A percentile compares a stretch with the other conserved stretches of the same genome.
Conservation (phyloP, 768 basidiomycete species). For the Boletus reticuloceps region DNA sequence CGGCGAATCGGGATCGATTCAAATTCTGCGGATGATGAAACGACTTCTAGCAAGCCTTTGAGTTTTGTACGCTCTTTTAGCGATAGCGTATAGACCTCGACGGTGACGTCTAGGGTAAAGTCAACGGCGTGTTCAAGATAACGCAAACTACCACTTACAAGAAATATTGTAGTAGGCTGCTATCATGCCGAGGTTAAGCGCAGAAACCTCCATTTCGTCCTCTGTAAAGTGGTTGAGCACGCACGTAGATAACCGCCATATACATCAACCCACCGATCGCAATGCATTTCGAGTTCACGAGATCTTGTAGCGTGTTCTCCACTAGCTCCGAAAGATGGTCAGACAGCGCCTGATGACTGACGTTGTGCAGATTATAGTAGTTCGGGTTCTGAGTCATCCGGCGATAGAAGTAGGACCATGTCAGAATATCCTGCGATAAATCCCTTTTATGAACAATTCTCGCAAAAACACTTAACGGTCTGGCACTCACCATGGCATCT, state of each 20-base stretch:
- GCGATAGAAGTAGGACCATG: constrained; percentile 98
- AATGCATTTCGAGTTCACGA: constrained; percentile 95
- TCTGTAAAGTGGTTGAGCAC: constrained; percentile 35
- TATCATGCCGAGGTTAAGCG: constrained; percentile 97
- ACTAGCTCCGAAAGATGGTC: constrained; percentile 96
- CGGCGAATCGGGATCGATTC: constrained; percentile 93
- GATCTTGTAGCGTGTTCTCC: constrained; percentile 86
- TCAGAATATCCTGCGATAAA: constrained; percentile 76
- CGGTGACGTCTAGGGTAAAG: constrained; percentile 71
- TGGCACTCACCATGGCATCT: constrained; percentile 74
- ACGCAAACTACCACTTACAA: constrained; percentile 45
- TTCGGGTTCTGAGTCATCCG: constrained; percentile 98
- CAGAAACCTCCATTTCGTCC: constrained; percentile 90
- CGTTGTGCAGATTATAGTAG: constrained; percentile 92
- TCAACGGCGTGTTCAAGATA: not conserved
- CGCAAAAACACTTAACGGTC: not conserved
- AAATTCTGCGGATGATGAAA: constrained; percentile 96
- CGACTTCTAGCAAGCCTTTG: constrained; percentile 94
- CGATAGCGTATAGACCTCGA: constrained; percentile 95
- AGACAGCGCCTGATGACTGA: constrained; percentile 92
- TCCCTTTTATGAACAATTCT: not conserved
- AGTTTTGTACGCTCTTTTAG: constrained; percentile 96
- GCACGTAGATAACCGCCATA: not conserved
- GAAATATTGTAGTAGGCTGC: constrained; percentile 96
- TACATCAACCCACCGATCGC: constrained; percentile 60